These are phyloP conservation scores for Vigna radiata DNA, from an alignment of 306 rosid species.

Conservation along the genomic window DNA sequence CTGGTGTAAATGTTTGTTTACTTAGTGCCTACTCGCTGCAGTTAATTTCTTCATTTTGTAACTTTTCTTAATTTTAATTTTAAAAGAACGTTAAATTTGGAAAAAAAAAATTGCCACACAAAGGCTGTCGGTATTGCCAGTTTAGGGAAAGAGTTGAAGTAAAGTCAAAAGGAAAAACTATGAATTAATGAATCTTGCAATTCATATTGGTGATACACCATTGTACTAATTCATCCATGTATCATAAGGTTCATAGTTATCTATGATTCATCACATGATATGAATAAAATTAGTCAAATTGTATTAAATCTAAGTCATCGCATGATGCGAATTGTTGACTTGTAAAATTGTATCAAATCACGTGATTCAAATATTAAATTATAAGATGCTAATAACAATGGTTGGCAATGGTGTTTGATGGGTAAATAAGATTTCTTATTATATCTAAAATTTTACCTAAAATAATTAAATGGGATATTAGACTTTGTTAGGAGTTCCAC, in stretches of 20 bases:
- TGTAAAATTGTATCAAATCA: background rate
- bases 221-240: background rate
- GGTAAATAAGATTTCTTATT: background rate
- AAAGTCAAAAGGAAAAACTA: background rate
- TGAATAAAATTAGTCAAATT: too few species aligned
- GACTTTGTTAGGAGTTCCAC: too few species aligned
- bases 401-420: background rate
- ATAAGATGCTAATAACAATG: background rate
- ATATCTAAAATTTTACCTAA: background rate
- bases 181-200: background rate
- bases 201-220: background rate
- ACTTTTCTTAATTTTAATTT: background rate
- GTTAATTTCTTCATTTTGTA: background rate
- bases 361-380: background rate
- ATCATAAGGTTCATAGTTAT: too few species aligned
- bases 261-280: background rate
- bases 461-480: too few species aligned
- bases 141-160: background rate
- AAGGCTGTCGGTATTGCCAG: background rate
- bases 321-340: background rate
- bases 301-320: too few species aligned
- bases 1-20: background rate
- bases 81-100: too few species aligned
- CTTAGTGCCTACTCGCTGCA: background rate
- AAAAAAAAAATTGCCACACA: background rate